These are phyloP conservation scores for Diaporthe sp. DNA, from an alignment of 2,329 filamentous ascomycete species.

Conservation along the genomic window DNA sequence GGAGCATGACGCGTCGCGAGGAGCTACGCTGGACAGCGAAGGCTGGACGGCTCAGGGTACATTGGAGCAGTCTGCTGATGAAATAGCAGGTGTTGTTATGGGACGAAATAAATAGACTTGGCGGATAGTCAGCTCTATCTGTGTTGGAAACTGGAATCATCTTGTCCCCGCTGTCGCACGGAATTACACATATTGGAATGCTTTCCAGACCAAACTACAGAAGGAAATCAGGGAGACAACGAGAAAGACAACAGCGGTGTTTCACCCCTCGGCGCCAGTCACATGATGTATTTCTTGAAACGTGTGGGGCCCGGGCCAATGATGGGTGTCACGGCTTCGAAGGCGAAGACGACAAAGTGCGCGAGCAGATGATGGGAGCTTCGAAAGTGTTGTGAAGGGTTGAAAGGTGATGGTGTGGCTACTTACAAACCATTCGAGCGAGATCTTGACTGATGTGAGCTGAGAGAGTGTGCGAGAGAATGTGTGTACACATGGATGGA, in stretches of 20 bases:
- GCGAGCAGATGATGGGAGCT: not conserved
- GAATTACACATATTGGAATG: not conserved
- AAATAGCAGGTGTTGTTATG: not conserved
- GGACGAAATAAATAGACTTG: not conserved
- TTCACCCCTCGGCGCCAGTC: not conserved
- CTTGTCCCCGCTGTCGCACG: not conserved
- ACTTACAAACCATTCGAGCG: not conserved
- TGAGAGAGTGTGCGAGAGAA: not conserved
- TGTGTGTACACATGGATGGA: conserved; percentile 1
- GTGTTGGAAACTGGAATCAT: not conserved
- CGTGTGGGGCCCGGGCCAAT: not conserved
- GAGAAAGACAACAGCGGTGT: not conserved
- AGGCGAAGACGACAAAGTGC: conserved; percentile 15
- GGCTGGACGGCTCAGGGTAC: not conserved
- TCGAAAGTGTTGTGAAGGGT: not conserved
- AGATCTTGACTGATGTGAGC: not conserved
- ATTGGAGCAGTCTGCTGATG: not conserved
- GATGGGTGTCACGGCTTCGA: not conserved
- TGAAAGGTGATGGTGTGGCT: not conserved
- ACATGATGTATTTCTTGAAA: not conserved
- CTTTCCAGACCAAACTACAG: not conserved
- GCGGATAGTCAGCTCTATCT: not conserved
- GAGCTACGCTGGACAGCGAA: not conserved
- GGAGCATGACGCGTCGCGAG: not conserved
- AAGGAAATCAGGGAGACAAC: not conserved